Evolutionary conservation across 2,329 filamentous ascomycete species (phyloP).

Genomic region (Apiospora pterosperma): DNA sequence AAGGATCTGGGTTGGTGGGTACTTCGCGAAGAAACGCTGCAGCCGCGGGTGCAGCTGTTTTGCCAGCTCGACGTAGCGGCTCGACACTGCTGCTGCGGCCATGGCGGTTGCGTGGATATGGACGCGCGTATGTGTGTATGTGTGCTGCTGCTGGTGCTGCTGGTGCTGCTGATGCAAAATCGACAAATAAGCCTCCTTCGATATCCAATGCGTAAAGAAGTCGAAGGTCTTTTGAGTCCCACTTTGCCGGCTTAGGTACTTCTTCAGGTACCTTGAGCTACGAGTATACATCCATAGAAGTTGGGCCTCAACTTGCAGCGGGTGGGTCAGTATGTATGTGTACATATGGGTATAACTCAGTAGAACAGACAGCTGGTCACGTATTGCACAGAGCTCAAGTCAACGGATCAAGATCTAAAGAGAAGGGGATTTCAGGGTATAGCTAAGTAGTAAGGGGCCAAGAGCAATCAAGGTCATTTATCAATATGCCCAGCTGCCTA

Average conservation of each 20-base stretch:
- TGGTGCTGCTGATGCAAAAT: neutral
- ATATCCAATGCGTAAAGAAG: neutral
- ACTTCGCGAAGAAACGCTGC: slow-evolving; percentile 83
- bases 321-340: too few species aligned
- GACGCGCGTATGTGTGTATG: neutral
- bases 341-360: too few species aligned
- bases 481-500: too few species aligned
- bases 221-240: neutral
- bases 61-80: slow-evolving; percentile 54
- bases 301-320: neutral
- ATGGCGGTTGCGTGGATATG: neutral
- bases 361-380: too few species aligned
- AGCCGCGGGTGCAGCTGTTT: slow-evolving; percentile 74
- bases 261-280: neutral
- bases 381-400: too few species aligned
- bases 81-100: slow-evolving; percentile 14
- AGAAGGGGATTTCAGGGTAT: too few species aligned
- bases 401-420: too few species aligned
- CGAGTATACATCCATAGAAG: neutral
- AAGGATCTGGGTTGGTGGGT: slow-evolving; percentile 68
- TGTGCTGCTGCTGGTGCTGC: neutral
- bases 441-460: too few species aligned
- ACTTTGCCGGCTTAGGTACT: too few species aligned
- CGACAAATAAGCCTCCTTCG: neutral
- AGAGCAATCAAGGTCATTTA: too few species aligned